Conservation (phyloP, 1,139 yeast genomes). For the Blastobotrys serpentis region DNA sequence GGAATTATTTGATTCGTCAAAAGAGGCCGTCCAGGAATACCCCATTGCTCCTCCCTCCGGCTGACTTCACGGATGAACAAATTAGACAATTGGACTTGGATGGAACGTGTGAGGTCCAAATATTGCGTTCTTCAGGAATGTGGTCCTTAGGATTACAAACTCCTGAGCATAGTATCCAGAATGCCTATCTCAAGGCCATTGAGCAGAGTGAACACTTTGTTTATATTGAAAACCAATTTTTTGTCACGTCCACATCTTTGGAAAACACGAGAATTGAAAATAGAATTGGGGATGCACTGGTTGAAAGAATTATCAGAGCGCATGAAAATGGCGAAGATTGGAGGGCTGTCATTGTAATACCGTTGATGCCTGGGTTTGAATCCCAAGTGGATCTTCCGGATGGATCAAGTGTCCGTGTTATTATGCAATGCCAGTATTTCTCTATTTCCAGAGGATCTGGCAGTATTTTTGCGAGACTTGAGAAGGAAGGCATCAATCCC, state of each 20-base stretch:
- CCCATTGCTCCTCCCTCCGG: constrained; percentile 88
- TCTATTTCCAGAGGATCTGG: constrained; percentile 88
- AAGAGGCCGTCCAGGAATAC: constrained; percentile 93
- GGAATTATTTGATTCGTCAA: constrained; percentile 92
- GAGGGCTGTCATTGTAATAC: constrained; percentile 90
- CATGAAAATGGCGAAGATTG: constrained; percentile 73
- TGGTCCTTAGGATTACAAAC: constrained; percentile 91
- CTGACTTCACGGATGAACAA: constrained; percentile 77
- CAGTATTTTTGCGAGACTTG: constrained; percentile 83
- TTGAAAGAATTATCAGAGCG: constrained; percentile 89
- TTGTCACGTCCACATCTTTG: constrained; percentile 80
- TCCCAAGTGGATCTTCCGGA: constrained; percentile 91
- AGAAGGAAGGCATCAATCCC: constrained; percentile 75
- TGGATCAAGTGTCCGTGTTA: constrained; percentile 89
- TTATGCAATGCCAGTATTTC: constrained; percentile 95
- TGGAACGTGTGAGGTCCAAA: constrained; percentile 91
- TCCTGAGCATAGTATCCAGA: constrained; percentile 87
- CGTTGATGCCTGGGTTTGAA: constrained; percentile 97
- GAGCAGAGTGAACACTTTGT: constrained; percentile 91
- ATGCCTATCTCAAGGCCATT: constrained; percentile 85
- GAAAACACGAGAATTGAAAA: constrained; percentile 87
- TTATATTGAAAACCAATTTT: constrained; percentile 93
- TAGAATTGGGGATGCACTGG: constrained; percentile 93
- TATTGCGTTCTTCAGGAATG: constrained; percentile 80
- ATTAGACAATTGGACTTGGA: constrained; percentile 58